Base-by-base conservation (phyloP, 2,329 filamentous ascomycete species). In the Diaporthe ampelina region DNA sequence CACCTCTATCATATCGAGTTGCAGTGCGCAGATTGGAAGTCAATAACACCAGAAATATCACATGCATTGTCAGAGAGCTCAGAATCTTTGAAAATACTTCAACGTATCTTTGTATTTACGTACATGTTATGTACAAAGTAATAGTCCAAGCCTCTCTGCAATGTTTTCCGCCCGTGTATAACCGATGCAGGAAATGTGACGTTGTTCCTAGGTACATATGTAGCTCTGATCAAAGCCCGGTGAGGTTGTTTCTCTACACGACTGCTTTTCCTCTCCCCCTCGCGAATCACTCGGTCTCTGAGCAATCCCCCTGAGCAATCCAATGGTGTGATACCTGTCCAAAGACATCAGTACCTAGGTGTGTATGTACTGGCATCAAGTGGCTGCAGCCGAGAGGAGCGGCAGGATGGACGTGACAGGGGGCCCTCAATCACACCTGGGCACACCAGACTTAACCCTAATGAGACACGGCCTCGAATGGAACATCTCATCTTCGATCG, bases 401-500 rank as follows among this genome's bases (percentile, higher is more conserved):
- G 48, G n/a, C n/a, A 24, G 45, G 21, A 50, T 8, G n/a, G 21
- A 24, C 21, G n/a, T 24, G n/a, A 15, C 48, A 52, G 10, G 48
- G 48, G n/a, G n/a, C n/a, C n/a, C 13, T 15, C 48, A 68, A 19
- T 17, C 40, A 43, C 40, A 43, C 40, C 40, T 43, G 40, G 40
- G 35, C 45, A 67, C 29, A 67, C 29, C 11, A 26, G 29, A 26
- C 63, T 67, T 67, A 52, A 50, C 63, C 63, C 24, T 5, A 52
- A 26, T 24, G 11, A 67, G 45, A 67, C 48, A 50, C 63, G 32
- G 63, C 63, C 63, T 68, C n/a, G 45, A 26, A 54, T 68, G 63
- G 32, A 26, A 50, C 48, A 24, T 48, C 40, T 68, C 63, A 54
- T 68, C 63, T 68, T 68, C 63, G 61, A 67, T 68, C 63, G 32